Evolutionary conservation across 345 rosid genomes (phyloP).

Genomic region (Iberis pinnata): DNA sequence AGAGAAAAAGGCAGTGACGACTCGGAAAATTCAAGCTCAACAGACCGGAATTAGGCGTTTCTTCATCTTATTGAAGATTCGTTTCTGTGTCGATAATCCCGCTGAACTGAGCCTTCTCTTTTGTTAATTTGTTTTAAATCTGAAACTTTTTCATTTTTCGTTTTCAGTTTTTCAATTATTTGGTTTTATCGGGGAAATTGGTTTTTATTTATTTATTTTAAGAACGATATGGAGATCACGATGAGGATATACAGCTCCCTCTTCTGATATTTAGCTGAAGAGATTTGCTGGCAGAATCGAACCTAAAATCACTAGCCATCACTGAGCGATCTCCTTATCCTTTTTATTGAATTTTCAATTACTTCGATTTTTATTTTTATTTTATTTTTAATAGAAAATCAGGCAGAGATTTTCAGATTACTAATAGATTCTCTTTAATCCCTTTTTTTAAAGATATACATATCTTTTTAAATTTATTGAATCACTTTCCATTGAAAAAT

Average conservation of each 20-base stretch:
- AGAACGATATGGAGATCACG: conserved; percentile 12
- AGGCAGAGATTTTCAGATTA: too few species aligned
- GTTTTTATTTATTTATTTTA: too few species aligned
- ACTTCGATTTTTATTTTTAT: not conserved
- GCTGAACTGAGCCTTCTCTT: conserved; percentile 32
- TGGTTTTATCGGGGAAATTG: too few species aligned
- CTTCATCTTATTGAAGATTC: conserved; percentile 28
- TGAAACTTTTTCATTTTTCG: too few species aligned
- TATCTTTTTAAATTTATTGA: too few species aligned
- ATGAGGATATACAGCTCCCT: conserved; percentile 35
- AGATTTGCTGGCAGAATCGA: conserved; percentile 33
- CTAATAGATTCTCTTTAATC: too few species aligned
- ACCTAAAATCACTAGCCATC: conserved; percentile 31
- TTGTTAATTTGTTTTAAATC: not conserved
- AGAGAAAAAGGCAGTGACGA: conserved; percentile 52
- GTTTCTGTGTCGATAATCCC: conserved; percentile 35
- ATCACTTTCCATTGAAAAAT: too few species aligned
- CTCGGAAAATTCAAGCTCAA: conserved; percentile 89
- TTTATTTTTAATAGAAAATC: not conserved
- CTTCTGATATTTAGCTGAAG: conserved; percentile 34
- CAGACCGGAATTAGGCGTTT: conserved; percentile 93
- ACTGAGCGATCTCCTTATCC: conserved; percentile 26
- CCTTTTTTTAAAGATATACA: too few species aligned
- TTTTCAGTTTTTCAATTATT: too few species aligned
- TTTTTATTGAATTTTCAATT: rapidly evolving